Conservation (phyloP, 1,284 basidiomycete species). For the Exobasidium rhododendri region DNA sequence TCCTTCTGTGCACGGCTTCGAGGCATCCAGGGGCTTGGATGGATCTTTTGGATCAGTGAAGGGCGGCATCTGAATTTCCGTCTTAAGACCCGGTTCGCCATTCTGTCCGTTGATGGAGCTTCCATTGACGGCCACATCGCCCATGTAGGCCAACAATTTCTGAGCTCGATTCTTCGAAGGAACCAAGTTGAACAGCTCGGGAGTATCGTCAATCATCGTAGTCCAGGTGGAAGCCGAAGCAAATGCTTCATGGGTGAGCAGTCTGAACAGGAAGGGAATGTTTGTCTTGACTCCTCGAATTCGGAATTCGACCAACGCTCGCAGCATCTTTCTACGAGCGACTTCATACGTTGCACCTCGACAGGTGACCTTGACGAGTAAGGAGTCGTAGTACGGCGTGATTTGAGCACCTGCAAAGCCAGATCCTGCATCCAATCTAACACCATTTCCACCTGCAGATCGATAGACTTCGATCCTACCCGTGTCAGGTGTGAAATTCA, state of each 20-base stretch:
- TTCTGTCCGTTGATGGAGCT: conserved; percentile 89
- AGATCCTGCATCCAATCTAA: conserved; percentile 92
- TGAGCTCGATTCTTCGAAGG: conserved; percentile 97
- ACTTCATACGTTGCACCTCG: conserved; percentile 98
- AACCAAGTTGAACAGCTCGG: conserved; percentile 96
- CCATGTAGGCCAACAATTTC: conserved; percentile 92
- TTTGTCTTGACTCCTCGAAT: conserved; percentile 97
- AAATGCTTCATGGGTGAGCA: conserved; percentile 96
- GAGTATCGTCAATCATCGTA: conserved; percentile 85
- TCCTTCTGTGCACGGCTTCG: conserved; percentile 77
- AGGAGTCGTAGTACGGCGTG: conserved; percentile 97
- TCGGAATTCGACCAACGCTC: conserved; percentile 97
- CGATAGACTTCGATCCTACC: conserved; percentile 99
- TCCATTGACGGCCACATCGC: conserved; percentile 96
- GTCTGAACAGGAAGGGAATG: conserved; percentile 97
- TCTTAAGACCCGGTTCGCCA: conserved; percentile 91
- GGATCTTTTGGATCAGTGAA: conserved; percentile 76
- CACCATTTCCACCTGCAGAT: conserved; percentile 96
- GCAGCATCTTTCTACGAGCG: conserved; percentile 96
- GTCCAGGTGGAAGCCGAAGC: conserved; percentile 95
- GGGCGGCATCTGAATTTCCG: conserved; percentile 79
- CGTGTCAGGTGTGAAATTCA: conserved; percentile 93
- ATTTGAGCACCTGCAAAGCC: conserved; percentile 99
- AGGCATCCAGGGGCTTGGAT: conserved; percentile 71
- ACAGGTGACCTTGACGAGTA: conserved; percentile 94